Evolutionary conservation across 2,329 filamentous ascomycete genomes (phyloP).

Genomic region (Xylariales sp.): DNA sequence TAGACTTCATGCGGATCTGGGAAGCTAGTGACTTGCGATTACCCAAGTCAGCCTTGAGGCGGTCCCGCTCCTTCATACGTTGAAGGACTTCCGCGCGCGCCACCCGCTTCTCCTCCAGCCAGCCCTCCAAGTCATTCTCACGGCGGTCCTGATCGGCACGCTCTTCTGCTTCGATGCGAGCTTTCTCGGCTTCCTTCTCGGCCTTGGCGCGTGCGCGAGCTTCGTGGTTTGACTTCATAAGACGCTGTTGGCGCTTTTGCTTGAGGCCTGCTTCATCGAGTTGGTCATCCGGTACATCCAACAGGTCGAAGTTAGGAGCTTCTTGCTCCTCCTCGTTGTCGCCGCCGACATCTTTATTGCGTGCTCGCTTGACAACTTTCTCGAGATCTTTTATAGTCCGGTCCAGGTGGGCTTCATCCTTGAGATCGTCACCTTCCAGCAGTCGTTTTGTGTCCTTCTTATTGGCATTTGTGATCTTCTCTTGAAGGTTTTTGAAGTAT

Average conservation of each 20-base stretch:
- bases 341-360: conserved; percentile 89
- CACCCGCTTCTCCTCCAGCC: conserved; percentile 78
- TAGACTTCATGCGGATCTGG: conserved; percentile 97
- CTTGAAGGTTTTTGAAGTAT: conserved; percentile 83
- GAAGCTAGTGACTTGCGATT: conserved; percentile 95
- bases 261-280: conserved; percentile 89
- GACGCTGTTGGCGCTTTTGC: conserved; percentile 84
- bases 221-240: conserved; percentile 93
- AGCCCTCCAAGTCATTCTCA: conserved; percentile 77
- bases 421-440: conserved; percentile 85
- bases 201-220: conserved; percentile 90
- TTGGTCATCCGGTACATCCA: conserved; percentile 87
- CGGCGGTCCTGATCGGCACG: conserved; percentile 78
- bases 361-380: conserved; percentile 79
- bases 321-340: conserved; percentile 77
- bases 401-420: conserved; percentile 83
- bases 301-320: conserved; percentile 77
- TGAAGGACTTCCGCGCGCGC: conserved; percentile 68
- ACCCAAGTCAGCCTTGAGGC: conserved; percentile 88
- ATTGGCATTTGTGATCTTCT: conserved; percentile 65
- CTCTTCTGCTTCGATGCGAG: conserved; percentile 76
- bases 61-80: conserved; percentile 89
- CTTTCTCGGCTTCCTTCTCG: conserved; percentile 91
- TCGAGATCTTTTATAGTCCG: conserved; percentile 85
- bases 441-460: conserved; percentile 90